Evolutionary conservation across 2,329 filamentous ascomycete genomes (phyloP), one percentile per base, ranked within the genome.

Genomic region (Penicillium glabrum): DNA sequence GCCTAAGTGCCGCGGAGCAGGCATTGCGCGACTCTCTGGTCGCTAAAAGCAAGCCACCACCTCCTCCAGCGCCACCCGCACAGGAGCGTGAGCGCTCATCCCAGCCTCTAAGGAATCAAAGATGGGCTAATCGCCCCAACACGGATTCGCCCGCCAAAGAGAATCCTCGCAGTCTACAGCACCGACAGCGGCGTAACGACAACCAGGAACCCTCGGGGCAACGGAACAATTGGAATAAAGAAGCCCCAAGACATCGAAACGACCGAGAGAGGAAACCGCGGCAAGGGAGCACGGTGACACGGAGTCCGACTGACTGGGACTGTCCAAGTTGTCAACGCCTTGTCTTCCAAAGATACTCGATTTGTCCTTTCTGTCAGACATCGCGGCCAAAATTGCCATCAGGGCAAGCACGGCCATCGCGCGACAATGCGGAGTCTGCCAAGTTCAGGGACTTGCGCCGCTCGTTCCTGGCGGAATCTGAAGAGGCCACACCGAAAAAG

Each of bases 1-100:
- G 62, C 16, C 59, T 75, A 27, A 74, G 70, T 51, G 53, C 68
- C 2, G 67, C 71, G 37, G 51, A 53, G 51, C 51, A 53, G 13
- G 44, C 51, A 19, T 39, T 53, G 35, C 51, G 51, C 31, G 51
- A 53, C 33, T 24, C 43, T 16, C n/a, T 53, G 23, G 33, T 47
- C 19, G 31, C 51, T 46, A 39, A 14, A 53, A 53, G 44, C 31
- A 48, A 33, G 19, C 33, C 35, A 9, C 31, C 44, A 41, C 51
- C 35, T 19, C 44, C 43, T 9, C 41, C 31, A 47, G 11, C 29
- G 10, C 35, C 10, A 11, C 43, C 31, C 16, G 16, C 37, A 11
- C 26, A 21, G 11, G 44, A 29, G 16, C 26, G 24, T 16, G 51
- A 47, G 19, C 13, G 14, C 19, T 24, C 41, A 37, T 14, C 8